Base-by-base conservation (phyloP, 2,329 filamentous ascomycete species). In the Neoscytalidium dimidiatum region DNA sequence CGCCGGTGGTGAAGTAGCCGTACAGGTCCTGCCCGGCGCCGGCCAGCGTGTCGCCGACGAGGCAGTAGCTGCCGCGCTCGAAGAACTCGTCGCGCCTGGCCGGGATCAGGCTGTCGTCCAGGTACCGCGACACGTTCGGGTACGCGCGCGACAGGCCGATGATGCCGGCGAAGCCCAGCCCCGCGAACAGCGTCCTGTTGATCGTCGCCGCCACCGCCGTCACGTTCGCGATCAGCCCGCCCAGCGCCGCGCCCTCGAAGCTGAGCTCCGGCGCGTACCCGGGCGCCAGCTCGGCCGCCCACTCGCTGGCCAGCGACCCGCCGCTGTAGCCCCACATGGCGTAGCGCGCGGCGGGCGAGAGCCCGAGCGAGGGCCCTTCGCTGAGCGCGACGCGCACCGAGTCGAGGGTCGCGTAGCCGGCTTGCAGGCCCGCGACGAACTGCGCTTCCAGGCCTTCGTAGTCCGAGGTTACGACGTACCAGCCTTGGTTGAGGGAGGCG, bases 211-310 rank as follows among this genome's bases (percentile, higher is more conserved):
- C 43, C 1, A 70, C 68, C 19, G 69, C 68, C 8, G 64, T 71
- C 17, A 74, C 49, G 46, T 77, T 75, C 3, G 74, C 69, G 3
- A 71, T 71, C 4, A 73, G 58, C 14, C 74, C 75, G 26, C 75
- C 75, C 2, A 74, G 56, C 1, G 74, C 74, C 4, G 70, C 67
- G 21, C 74, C 75, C 4, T 66, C 66, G 52, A 75, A 71, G 4
- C 67, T 44, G 33, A 75, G 64, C 38, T 74, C 73, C 3, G 72
- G 68, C 4, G 73, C 73, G 46, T 75, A 75, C 8, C 60, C 52
- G 2, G 67, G 48, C 41, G 71, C 67, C 9, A 74, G 67, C 56
- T 73, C 71, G 11, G 68, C 67, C 8, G 72, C 73, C 68, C 68
- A 73, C 28, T 68, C 69, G 44, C 66, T 71, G 6, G 71, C 71